Evolutionary conservation across 2,329 filamentous ascomycete genomes (phyloP).

Genomic region (Fulvia fulva): DNA sequence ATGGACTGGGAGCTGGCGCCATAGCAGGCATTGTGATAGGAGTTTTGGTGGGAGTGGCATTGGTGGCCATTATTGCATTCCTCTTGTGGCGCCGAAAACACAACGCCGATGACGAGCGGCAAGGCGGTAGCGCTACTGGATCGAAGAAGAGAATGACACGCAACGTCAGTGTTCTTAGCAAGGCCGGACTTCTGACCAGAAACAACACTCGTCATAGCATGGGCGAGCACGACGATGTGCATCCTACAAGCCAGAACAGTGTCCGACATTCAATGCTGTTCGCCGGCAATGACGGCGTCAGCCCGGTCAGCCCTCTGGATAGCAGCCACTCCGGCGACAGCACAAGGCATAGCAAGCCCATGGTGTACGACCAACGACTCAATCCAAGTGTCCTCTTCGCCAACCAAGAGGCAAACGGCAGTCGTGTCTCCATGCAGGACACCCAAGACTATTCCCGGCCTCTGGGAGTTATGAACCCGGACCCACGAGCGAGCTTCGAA

Average conservation of each 20-base stretch:
- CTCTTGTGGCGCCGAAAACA: slow-evolving; percentile 39
- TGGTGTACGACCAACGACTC: slow-evolving; percentile 47
- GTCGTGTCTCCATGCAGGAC: slow-evolving; percentile 44
- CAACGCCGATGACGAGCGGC: slow-evolving; percentile 18
- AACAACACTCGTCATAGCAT: slow-evolving; percentile 20
- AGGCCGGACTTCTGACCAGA: slow-evolving; percentile 41
- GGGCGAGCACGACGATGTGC: slow-evolving; percentile 24
- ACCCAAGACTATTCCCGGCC: slow-evolving; percentile 48
- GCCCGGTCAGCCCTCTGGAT: slow-evolving; percentile 31
- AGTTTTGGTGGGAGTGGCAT: slow-evolving; percentile 36
- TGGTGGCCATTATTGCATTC: slow-evolving; percentile 36
- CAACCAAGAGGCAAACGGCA: slow-evolving; percentile 42
- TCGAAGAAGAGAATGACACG: slow-evolving; percentile 28
- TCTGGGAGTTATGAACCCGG: slow-evolving; percentile 39
- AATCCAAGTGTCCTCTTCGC: slow-evolving; percentile 47
- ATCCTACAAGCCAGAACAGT: slow-evolving; percentile 25
- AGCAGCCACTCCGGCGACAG: slow-evolving; percentile 23
- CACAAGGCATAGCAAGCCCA: slow-evolving; percentile 40
- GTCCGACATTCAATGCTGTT: slow-evolving; percentile 33
- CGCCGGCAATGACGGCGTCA: slow-evolving; percentile 24
- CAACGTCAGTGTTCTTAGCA: slow-evolving; percentile 48
- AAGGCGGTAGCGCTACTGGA: slow-evolving; percentile 13
- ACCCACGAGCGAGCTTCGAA: slow-evolving; percentile 31
- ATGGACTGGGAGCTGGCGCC: slow-evolving; percentile 33
- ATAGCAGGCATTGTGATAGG: slow-evolving; percentile 47